A percentile compares a stretch with the other conserved stretches of the same genome.
These are phyloP conservation scores for Sarocladiaceae sp. DNA, from an alignment of 2,329 filamentous ascomycete genomes.

Conservation along the genomic window DNA sequence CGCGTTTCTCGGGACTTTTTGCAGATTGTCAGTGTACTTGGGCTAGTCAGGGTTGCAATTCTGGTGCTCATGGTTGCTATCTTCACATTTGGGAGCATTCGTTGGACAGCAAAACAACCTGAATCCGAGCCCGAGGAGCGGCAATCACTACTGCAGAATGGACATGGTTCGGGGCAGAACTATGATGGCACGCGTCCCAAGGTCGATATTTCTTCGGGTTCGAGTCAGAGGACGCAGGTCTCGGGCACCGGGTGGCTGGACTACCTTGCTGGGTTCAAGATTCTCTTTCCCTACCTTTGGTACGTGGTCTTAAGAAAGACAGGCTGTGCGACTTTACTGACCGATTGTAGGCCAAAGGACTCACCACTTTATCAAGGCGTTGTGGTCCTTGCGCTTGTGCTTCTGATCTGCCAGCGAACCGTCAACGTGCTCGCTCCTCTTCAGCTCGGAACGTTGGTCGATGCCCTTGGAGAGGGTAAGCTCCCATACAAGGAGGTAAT, in stretches of 20 bases:
- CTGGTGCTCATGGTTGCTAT: constrained; percentile 30
- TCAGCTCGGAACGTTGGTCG: constrained; percentile 37
- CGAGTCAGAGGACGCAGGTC: constrained; percentile 22
- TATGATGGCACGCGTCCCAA: constrained; percentile 22
- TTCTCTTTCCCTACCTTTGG: constrained; percentile 44
- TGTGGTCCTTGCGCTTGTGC: constrained; percentile 34
- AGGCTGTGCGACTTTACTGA: neutral
- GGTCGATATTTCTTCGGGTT: constrained; percentile 10
- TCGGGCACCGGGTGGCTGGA: constrained; percentile 38
- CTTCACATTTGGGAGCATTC: constrained; percentile 26
- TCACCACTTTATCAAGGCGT: constrained; percentile 34
- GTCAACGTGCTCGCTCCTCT: constrained; percentile 40
- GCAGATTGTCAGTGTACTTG: constrained; percentile 25
- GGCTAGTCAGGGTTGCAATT: constrained; percentile 25
- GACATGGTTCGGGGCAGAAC: constrained; percentile 22
- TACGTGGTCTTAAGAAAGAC: constrained; percentile 12
- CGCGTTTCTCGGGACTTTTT: constrained; percentile 24
- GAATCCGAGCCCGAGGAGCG: constrained; percentile 29
- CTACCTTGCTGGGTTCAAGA: constrained; percentile 39
- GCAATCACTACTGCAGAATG: constrained; percentile 35
- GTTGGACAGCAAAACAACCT: constrained; percentile 20
- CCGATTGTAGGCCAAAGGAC: constrained; percentile 33
- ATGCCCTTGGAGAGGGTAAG: constrained; percentile 33
- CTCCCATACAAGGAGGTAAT: constrained; percentile 38
- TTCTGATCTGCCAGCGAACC: constrained; percentile 37